phyloP scores from a whole-genome alignment of 75 land plant genomes.

The Sequoiadendron giganteum region DNA sequence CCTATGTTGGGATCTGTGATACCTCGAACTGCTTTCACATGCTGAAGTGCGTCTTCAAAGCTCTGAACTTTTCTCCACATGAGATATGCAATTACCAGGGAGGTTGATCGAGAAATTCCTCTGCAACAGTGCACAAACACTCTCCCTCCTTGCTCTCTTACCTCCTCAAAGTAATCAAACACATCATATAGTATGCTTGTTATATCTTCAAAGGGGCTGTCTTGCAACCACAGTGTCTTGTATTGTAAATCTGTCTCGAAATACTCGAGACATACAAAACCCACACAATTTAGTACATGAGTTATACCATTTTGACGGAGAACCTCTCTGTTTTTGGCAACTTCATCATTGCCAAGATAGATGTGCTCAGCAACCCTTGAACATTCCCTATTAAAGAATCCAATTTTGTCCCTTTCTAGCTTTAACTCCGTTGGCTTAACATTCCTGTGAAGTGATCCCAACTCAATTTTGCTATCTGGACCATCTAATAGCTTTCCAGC shows the following conservation, averaged over 20 bases:
- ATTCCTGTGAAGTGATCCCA: slow-evolving; percentile 23
- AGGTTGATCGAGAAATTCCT: slow-evolving; percentile 49
- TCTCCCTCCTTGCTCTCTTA: slow-evolving; percentile 27
- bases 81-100: slow-evolving; percentile 57
- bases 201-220: slow-evolving; percentile 53
- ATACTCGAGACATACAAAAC: slow-evolving; percentile 52
- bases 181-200: slow-evolving; percentile 49
- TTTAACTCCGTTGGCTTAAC: slow-evolving; percentile 26
- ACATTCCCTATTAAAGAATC: slow-evolving; percentile 32
- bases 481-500: slow-evolving; percentile 9
- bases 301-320: slow-evolving; percentile 45
- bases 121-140: slow-evolving; percentile 55
- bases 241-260: slow-evolving; percentile 36
- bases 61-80: slow-evolving; percentile 42
- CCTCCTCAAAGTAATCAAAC: slow-evolving; percentile 60
- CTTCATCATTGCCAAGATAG: slow-evolving; percentile 47
- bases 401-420: slow-evolving; percentile 23
- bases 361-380: slow-evolving; percentile 45
- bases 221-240: slow-evolving; percentile 59
- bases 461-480: slow-evolving; percentile 33
- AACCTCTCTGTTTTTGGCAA: slow-evolving; percentile 33
- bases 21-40: slow-evolving; percentile 36
- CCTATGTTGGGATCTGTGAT: slow-evolving; percentile 57
- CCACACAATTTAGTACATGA: slow-evolving; percentile 60
- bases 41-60: slow-evolving; percentile 50